Base-by-base conservation (phyloP, 495 filamentous ascomycete genomes). In the Hyaloscypha bicolor region DNA sequence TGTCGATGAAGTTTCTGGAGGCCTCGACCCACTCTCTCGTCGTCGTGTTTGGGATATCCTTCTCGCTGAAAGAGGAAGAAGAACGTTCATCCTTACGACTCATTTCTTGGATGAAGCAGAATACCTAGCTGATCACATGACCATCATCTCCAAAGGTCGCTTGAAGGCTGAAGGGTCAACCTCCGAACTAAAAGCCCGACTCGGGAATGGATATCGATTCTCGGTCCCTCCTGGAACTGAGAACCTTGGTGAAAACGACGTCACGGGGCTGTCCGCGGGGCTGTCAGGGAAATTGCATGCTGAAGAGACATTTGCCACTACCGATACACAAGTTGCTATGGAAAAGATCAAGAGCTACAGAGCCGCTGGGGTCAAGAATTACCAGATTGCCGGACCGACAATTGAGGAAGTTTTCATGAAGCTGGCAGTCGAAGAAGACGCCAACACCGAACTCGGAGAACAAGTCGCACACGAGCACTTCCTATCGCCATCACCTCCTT, bases 1-100 rank as follows among this genome's bases (percentile, higher is more conserved):
- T 73, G 88, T 96, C 14, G 93, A 96, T 71, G 93, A 96, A 73
- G 92, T 93, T 8, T 91, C 88, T 8, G 88, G 85, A 45, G 93
- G 93, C 9, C 79, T 96, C 9, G 93, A 96, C 72, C 92, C 93
- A 0, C 82, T 96, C 16, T 89, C 86, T 39, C 80, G 93, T 9
- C 79, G 91, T 19, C 94, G 92, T 76, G 88, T 96, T 63, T 96
- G 93, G 93, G 89, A 94, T 69, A 96, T 96, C 58, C 77, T 96
- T 29, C 79, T 94, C 5, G 88, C 87, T 1, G 92, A 92, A 72
- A 83, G 93, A 68, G 91, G 93, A 9, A 82, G 78, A 30, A 80
- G 93, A 57, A 93, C 92, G 0, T 89, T 94, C 61, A 85, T 96
- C 25, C 78, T 96, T 60, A 96, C 93, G 2, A 96, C 93, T 0